Evolutionary conservation across 2,329 filamentous ascomycete genomes (phyloP), one percentile per base, ranked within the genome.

Genomic region (Pyrenophora seminiperda): DNA sequence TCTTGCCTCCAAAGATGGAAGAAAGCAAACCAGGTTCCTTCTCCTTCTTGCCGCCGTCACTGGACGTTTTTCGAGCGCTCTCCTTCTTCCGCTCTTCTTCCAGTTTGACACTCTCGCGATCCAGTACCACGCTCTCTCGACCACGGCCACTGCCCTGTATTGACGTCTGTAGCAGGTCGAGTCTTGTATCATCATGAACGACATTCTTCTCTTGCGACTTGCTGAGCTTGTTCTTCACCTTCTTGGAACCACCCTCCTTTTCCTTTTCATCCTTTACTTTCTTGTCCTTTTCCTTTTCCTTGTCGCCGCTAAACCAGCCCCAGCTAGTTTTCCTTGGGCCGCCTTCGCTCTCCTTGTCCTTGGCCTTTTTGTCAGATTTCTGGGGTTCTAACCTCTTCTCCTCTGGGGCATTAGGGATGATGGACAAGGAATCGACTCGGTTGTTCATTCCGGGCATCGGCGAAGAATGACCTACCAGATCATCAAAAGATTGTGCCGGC

Each of bases 1-100:
- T 96, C 77, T 95, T 95, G 53, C 88, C 89, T 13, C 91, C 90
- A 67, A 99, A 97, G 47, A 99, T 86, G 1, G 91, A 94, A 0
- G 91, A 93, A 61, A 99, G 92, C n/a, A 97, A 81, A 6, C 91
- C 87, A 10, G 77, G 73, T 54, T 96, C 91, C 68, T 95, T 96
- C 60, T 97, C 92, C 71, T 92, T 96, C 75, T 93, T 96, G 9
- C 75, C 70, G 9, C 75, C 70, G 15, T 86, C 88, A 14, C 79
- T 76, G 1, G 82, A 81, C 4, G 85, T 82, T 68, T 91, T 94
- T 36, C 90, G 85, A 56, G 77, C 82, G 62, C 83, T 87, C 59
- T 91, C 88, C 70, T 94, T 95, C 73, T 88, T 93, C 36, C 89
- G 83, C 65, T 96, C 91, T 58, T 91, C 88, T 50, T 91, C 85